A percentile compares a stretch with the other conserved stretches of the same genome.
phyloP scores from a whole-genome alignment of 305 asterid genomes.

The Coffea humblotiana region DNA sequence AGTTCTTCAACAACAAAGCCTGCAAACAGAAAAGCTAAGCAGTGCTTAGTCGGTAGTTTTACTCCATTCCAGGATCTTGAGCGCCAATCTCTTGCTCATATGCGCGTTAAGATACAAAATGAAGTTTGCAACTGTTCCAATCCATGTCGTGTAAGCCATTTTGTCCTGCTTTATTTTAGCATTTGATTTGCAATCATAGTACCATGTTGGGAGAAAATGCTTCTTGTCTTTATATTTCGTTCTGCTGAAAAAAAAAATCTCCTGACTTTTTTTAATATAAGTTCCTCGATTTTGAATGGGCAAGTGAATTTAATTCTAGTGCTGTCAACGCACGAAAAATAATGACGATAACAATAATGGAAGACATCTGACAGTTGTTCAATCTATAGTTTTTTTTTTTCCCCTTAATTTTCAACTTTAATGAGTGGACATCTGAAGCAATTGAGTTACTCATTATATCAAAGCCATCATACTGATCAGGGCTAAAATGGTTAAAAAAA shows the following conservation, averaged over 20 bases:
- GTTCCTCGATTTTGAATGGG: too few relatives aligned
- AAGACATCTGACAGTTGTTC: background rate
- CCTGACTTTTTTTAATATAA: too few relatives aligned
- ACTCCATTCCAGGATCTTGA: background rate
- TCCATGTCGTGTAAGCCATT: background rate
- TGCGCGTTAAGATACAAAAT: too few relatives aligned
- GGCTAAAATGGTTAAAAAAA: background rate
- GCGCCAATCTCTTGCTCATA: background rate
- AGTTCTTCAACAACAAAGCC: background rate
- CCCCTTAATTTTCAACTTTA: background rate
- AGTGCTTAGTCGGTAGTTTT: too few relatives aligned
- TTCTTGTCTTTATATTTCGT: too few relatives aligned
- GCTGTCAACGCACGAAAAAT: background rate
- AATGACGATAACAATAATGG: too few relatives aligned
- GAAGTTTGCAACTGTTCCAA: background rate
- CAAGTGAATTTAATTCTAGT: background rate
- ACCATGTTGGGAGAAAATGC: background rate
- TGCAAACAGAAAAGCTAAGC: background rate
- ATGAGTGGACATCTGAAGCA: background rate
- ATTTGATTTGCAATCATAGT: too few relatives aligned
- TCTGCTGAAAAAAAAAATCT: too few relatives aligned
- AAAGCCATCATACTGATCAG: background rate
- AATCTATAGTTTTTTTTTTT: background rate
- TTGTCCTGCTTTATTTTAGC: background rate
- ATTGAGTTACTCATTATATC: background rate